Percentiles rank a stretch among this genome's conserved stretches.
Conservation (phyloP, 306 rosid genomes). For the Cucumis melo region DNA sequence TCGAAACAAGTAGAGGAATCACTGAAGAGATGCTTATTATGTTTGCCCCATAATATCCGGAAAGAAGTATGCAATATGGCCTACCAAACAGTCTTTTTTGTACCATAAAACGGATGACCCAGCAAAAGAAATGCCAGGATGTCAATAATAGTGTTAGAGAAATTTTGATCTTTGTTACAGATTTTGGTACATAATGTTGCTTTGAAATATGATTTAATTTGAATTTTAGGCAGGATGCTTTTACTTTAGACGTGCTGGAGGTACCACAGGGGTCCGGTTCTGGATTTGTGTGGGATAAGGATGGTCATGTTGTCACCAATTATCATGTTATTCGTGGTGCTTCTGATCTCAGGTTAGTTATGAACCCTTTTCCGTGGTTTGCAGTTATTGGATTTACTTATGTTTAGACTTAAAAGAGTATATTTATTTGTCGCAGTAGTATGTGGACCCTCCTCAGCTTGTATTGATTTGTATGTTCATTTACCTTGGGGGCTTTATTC, state of each 20-base stretch:
- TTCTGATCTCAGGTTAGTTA: constrained; percentile 80
- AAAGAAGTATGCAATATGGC: too few relatives aligned
- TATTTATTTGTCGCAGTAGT: neutral
- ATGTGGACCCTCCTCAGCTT: neutral
- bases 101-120: too few relatives aligned
- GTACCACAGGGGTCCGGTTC: constrained; percentile 98
- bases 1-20: too few relatives aligned
- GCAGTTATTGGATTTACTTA: neutral
- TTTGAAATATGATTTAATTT: constrained; percentile 9
- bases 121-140: too few relatives aligned
- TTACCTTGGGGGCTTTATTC: neutral
- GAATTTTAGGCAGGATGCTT: constrained; percentile 81
- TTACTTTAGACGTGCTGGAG: constrained; percentile 88
- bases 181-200: neutral
- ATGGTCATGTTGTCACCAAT: constrained; percentile 83
- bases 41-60: too few relatives aligned
- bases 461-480: neutral
- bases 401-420: neutral
- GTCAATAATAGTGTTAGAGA: too few relatives aligned
- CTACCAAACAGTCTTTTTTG: too few relatives aligned
- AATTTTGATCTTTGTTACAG: neutral
- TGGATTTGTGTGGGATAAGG: constrained; percentile 87
- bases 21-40: too few relatives aligned
- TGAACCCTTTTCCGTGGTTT: neutral
- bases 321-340: constrained; percentile 98